A percentile compares a stretch with the other conserved stretches of the same genome.
Evolutionary conservation across 1,139 yeast genomes (phyloP).

Genomic region (Geotrichum restrictum): DNA sequence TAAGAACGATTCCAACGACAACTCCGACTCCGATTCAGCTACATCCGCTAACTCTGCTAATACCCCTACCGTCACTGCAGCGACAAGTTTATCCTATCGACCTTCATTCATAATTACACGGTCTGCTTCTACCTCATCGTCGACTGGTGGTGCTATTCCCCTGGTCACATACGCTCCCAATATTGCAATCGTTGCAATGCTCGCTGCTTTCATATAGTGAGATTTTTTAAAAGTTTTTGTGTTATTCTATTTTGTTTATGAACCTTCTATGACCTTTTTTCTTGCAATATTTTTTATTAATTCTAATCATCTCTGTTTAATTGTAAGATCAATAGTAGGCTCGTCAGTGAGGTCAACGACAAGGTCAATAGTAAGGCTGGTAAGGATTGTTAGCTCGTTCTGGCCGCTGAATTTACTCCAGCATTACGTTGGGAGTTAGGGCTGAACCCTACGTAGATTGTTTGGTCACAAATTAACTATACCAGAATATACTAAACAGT

Average conservation of each 20-base stretch:
- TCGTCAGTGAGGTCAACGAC: too few species aligned
- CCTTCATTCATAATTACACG: slow-evolving; percentile 7
- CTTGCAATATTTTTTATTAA: too few species aligned
- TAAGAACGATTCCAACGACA: background rate
- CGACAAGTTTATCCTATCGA: background rate
- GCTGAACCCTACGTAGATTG: too few species aligned
- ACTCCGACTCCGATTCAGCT: background rate
- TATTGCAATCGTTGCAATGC: background rate
- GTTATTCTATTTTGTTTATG: too few species aligned
- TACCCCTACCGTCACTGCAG: background rate
- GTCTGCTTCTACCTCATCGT: background rate
- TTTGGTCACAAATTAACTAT: background rate
- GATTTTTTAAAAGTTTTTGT: too few species aligned
- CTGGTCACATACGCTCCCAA: background rate
- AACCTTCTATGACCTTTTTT: too few species aligned
- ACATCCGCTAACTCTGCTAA: background rate
- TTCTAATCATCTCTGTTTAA: too few species aligned
- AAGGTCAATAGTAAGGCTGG: too few species aligned
- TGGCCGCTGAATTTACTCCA: too few species aligned
- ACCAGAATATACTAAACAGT: background rate
- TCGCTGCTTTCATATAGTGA: background rate
- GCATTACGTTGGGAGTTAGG: too few species aligned
- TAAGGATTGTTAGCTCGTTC: too few species aligned
- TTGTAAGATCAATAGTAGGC: too few species aligned
- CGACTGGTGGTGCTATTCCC: background rate